A percentile compares a stretch with the other conserved stretches of the same genome.
These are phyloP conservation scores for Pterocarpus santalinus DNA, from an alignment of 306 rosid species.

Conservation along the genomic window DNA sequence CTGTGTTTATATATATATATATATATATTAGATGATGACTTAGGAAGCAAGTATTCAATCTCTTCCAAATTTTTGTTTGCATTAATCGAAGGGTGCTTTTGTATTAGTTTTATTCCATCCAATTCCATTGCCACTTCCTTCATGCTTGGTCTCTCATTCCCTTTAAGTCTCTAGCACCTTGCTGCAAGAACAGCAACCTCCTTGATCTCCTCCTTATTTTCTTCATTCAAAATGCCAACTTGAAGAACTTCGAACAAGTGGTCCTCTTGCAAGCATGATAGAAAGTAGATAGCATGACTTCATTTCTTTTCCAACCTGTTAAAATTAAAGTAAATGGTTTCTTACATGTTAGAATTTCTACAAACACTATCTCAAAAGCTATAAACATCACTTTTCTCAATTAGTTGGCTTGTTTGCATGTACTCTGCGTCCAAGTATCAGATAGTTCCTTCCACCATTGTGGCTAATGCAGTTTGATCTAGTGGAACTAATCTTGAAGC, in stretches of 20 bases:
- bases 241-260: slow-evolving; percentile 41
- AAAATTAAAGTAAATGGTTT: slow-evolving; percentile 41
- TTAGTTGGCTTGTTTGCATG: slow-evolving; percentile 21
- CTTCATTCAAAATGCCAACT: slow-evolving; percentile 16
- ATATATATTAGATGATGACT: too few relatives aligned
- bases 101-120: neutral
- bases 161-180: slow-evolving; percentile 46
- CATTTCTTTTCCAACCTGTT: neutral
- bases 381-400: slow-evolving; percentile 31
- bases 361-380: slow-evolving; percentile 53
- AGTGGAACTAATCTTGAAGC: slow-evolving; percentile 49
- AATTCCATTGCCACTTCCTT: neutral
- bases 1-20: too few relatives aligned
- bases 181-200: slow-evolving; percentile 41
- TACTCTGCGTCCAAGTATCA: slow-evolving; percentile 56
- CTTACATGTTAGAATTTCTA: slow-evolving; percentile 45
- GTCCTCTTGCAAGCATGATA: slow-evolving; percentile 34
- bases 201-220: slow-evolving; percentile 28
- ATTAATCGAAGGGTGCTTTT: neutral
- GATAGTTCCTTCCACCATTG: neutral
- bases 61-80: neutral
- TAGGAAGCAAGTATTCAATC: neutral
- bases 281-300: neutral
- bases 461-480: slow-evolving; percentile 45
- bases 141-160: slow-evolving; percentile 40